These are phyloP conservation scores for Exophiala oligosperma DNA, from an alignment of 2,329 filamentous ascomycete species.

Conservation along the genomic window DNA sequence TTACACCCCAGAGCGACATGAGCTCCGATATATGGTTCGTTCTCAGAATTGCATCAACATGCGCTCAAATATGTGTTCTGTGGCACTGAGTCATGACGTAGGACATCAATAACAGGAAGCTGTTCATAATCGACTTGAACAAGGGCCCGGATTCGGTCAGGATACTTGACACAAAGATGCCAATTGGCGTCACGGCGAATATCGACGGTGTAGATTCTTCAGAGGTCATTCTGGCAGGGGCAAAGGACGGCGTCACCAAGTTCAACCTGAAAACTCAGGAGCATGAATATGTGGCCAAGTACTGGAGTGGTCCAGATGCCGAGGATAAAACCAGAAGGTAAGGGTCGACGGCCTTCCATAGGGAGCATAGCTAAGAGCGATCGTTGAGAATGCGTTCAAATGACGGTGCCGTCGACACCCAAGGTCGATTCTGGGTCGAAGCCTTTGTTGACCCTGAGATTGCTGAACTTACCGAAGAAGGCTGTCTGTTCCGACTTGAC, in stretches of 20 bases:
- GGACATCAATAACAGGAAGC: constrained; percentile 75
- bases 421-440: constrained; percentile 81
- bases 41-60: too few species aligned
- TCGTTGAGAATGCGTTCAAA: constrained; percentile 62
- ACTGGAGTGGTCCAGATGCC: constrained; percentile 54
- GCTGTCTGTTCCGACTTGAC: constrained; percentile 72
- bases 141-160: constrained; percentile 61
- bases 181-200: constrained; percentile 72
- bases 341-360: constrained; percentile 18
- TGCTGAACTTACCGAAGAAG: constrained; percentile 55
- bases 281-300: constrained; percentile 57
- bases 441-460: constrained; percentile 80
- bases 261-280: constrained; percentile 64
- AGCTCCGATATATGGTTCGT: constrained; percentile 42
- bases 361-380: too few species aligned
- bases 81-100: constrained; percentile 3
- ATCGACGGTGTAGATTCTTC: constrained; percentile 62
- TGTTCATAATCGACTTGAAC: constrained; percentile 69
- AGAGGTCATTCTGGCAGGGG: constrained; percentile 71
- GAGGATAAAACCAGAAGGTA: constrained; percentile 48
- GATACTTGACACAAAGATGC: constrained; percentile 57
- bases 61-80: too few species aligned
- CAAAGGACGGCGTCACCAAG: constrained; percentile 80
- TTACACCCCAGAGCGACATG: constrained; percentile 39
- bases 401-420: constrained; percentile 77